Conservation (phyloP, 164 flowering plant species). For the Chloranthus sessilifolius region DNA sequence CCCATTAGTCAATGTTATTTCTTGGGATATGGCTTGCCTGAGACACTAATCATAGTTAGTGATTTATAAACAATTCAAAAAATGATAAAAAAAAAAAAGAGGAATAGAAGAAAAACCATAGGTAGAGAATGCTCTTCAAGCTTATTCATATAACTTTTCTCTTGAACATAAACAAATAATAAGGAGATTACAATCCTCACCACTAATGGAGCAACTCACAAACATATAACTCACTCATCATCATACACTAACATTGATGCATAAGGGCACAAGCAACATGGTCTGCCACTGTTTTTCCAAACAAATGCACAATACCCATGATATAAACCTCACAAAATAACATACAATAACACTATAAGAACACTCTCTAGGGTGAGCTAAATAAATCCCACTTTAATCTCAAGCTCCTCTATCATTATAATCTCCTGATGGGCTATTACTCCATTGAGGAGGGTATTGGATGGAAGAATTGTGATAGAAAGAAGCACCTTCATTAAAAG, state of each 20-base stretch:
- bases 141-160: conserved; percentile 4
- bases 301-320: too few relatives aligned
- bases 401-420: too few relatives aligned
- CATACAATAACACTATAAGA: too few relatives aligned
- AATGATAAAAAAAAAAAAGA: conserved; percentile 7
- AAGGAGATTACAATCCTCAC: conserved; percentile 8
- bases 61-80: conserved; percentile 13
- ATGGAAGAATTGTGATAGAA: conserved; percentile 12
- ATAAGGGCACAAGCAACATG: too few relatives aligned
- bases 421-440: too few relatives aligned
- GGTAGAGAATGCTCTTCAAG: conserved; percentile 22
- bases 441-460: conserved; percentile 17
- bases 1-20: too few relatives aligned
- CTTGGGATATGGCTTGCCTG: too few relatives aligned
- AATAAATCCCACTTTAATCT: too few relatives aligned
- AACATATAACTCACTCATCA: conserved; percentile 4
- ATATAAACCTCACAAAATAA: conserved; percentile 8
- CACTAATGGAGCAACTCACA: not conserved
- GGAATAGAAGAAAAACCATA: conserved; percentile 17
- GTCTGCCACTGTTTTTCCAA: too few relatives aligned
- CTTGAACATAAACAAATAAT: conserved; percentile 12
- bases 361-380: too few relatives aligned
- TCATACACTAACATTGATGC: too few relatives aligned
- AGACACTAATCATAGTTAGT: too few relatives aligned
- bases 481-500: conserved; percentile 10